phyloP scores from a whole-genome alignment of 2,329 filamentous ascomycete genomes.

The Dryadomyces quercivorus region DNA sequence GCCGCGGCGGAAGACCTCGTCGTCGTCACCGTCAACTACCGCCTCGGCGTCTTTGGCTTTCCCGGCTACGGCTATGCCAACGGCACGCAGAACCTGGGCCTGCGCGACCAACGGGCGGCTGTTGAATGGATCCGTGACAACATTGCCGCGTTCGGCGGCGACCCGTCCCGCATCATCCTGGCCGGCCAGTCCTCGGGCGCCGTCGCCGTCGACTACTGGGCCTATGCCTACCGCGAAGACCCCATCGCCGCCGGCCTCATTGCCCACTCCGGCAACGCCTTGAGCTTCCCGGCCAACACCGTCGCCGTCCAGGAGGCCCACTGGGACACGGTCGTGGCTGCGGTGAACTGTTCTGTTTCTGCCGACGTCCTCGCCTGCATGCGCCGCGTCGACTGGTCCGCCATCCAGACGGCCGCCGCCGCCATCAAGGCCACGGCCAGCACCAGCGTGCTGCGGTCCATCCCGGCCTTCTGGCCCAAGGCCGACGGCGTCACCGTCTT shows the following conservation, averaged over 20 bases:
- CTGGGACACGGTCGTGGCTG: constrained; percentile 27
- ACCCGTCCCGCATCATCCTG: constrained; percentile 25
- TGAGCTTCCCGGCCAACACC: constrained; percentile 31
- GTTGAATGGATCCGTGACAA: constrained; percentile 37
- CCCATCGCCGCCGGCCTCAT: constrained; percentile 36
- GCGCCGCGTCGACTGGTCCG: constrained; percentile 21
- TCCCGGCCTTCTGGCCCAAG: constrained; percentile 28
- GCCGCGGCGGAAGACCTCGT: constrained; percentile 30
- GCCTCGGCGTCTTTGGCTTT: constrained; percentile 29
- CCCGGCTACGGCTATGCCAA: constrained; percentile 17
- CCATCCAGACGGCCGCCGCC: constrained; percentile 24
- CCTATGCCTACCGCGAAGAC: constrained; percentile 34
- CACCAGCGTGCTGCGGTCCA: constrained; percentile 23
- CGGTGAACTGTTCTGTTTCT: constrained; percentile 24
- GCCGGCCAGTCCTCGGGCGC: constrained; percentile 33
- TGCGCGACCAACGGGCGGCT: constrained; percentile 36
- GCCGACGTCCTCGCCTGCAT: constrained; percentile 24
- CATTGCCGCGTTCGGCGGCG: constrained; percentile 32
- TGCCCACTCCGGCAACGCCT: constrained; percentile 30
- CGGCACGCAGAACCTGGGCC: constrained; percentile 26
- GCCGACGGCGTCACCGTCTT: constrained; percentile 29
- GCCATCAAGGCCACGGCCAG: constrained; percentile 20
- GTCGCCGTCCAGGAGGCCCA: constrained; percentile 21
- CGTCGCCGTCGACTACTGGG: constrained; percentile 28
- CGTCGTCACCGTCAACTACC: constrained; percentile 34